Evolutionary conservation across 176 grass and related monocot species (phyloP), one percentile per base, ranked within the genome.

Genomic region (Puccinellia tenuiflora): DNA sequence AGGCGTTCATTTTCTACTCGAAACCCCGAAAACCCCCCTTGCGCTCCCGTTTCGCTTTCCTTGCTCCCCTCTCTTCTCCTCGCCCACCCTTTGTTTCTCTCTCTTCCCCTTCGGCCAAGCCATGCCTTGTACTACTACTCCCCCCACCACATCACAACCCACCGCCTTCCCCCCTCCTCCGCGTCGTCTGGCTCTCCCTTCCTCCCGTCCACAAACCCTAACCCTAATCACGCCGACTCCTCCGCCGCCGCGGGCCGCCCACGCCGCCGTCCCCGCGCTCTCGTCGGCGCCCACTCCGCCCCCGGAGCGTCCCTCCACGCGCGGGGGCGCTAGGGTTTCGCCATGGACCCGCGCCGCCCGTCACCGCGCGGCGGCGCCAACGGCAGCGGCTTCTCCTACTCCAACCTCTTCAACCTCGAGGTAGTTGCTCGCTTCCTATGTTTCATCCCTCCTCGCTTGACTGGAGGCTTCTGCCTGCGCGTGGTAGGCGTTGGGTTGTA

Each of bases 341-440:
- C n/a, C 47, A 98, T 99, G 97, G 97, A 94, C 75, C 87, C 77
- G 64, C 94, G 94, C 59, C 90, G 89, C 70, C 84, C 67, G 30
- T 83, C 85, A 35, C 75, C 79, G 75, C 89, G 86, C 69, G 90
- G 88, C 55, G 86, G 83, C 73, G 87, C 92, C 43, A 90, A 92
- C 83, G 84, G 88, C 71, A 81, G 87, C 83, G 81, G 85, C 31
- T 78, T 94, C 56, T 91, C 92, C 30, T 94, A 94, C 83, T 92
- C 90, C 64, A 79, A 89, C 50, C 92, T 97, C 37, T 97, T 97
- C 86, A 92, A 96, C 85, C 93, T 96, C 78, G 93, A 99, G 89
- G 97, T 96, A 73, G 42, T 50, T 9, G 33, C 62, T 74, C 42
- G 47, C 47, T 68, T 5, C 14, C 50, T 54, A 14, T 39, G 17